Conservation (phyloP, 2,329 filamentous ascomycete species). For the Cordyceps militaris region DNA sequence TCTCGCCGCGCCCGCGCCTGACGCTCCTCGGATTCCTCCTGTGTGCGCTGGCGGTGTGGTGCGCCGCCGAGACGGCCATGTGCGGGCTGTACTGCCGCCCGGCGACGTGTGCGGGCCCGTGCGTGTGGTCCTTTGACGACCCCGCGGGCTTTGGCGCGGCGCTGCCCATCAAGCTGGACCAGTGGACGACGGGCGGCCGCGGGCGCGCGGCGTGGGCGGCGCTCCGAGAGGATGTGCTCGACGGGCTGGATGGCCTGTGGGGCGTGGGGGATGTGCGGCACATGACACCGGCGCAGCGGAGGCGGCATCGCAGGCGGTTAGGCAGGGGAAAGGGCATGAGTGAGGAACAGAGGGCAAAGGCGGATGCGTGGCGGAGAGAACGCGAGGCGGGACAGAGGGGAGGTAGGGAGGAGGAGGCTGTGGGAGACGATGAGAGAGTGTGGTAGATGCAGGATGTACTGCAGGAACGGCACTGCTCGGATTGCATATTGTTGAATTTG, state of each 20-base stretch:
- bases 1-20: conserved; percentile 37
- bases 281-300: conserved; percentile 40
- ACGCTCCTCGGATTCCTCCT: conserved; percentile 42
- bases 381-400: conserved; percentile 34
- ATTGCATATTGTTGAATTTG: neutral
- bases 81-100: conserved; percentile 50
- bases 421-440: conserved; percentile 25
- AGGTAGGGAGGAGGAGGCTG: conserved; percentile 27
- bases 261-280: conserved; percentile 38
- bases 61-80: conserved; percentile 44
- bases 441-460: conserved; percentile 15
- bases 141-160: conserved; percentile 52
- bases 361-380: conserved; percentile 38
- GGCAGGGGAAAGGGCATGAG: conserved; percentile 23
- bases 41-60: conserved; percentile 45
- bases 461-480: neutral
- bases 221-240: conserved; percentile 39
- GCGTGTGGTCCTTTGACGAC: conserved; percentile 50
- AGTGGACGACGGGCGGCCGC: conserved; percentile 49
- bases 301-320: conserved; percentile 43
- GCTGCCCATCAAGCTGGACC: conserved; percentile 55
- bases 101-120: conserved; percentile 41
- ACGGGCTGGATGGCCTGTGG: conserved; percentile 38
- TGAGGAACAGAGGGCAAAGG: conserved; percentile 35
- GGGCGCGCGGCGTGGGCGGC: conserved; percentile 34